Evolutionary conservation across 2,329 filamentous ascomycete species (phyloP).

Genomic region (Leptosphaerulina australis): DNA sequence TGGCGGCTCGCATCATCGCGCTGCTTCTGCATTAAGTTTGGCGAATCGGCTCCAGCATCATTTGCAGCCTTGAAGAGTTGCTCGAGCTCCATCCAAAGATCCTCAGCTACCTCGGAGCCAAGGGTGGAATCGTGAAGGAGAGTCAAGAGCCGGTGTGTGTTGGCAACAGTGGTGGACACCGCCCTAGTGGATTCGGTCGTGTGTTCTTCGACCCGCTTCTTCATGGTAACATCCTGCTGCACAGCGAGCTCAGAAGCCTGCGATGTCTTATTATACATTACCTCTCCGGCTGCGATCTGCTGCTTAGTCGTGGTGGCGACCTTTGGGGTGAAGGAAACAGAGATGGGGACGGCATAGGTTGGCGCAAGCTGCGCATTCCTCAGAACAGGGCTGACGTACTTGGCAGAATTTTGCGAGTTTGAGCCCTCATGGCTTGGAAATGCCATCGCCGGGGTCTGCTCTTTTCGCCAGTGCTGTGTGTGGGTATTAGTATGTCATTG

Average conservation of each 20-base stretch:
- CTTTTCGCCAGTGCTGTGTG: background rate
- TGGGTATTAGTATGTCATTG: background rate
- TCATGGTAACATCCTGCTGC: conserved; percentile 25
- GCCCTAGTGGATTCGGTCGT: conserved; percentile 22
- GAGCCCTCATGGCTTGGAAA: conserved; percentile 16
- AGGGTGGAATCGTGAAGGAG: conserved; percentile 30
- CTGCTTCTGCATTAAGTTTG: conserved; percentile 37
- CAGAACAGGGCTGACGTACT: conserved; percentile 25
- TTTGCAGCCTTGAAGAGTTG: conserved; percentile 29
- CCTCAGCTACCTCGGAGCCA: conserved; percentile 22
- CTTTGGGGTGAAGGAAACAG: background rate
- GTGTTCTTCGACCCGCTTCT: conserved; percentile 32
- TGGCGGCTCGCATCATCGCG: conserved; percentile 36
- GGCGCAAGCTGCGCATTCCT: conserved; percentile 13
- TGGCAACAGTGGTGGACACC: conserved; percentile 24
- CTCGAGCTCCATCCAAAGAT: conserved; percentile 38
- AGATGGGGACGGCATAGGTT: conserved; percentile 10
- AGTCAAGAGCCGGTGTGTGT: conserved; percentile 31
- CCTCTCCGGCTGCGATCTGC: conserved; percentile 28
- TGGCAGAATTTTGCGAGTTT: conserved; percentile 23
- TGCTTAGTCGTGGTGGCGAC: conserved; percentile 33
- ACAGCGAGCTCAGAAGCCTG: conserved; percentile 32
- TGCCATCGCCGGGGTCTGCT: background rate
- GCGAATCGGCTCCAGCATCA: conserved; percentile 27
- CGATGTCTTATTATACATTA: background rate